Conservation (phyloP, 306 rosid species). For the Boehmeria nivea region DNA sequence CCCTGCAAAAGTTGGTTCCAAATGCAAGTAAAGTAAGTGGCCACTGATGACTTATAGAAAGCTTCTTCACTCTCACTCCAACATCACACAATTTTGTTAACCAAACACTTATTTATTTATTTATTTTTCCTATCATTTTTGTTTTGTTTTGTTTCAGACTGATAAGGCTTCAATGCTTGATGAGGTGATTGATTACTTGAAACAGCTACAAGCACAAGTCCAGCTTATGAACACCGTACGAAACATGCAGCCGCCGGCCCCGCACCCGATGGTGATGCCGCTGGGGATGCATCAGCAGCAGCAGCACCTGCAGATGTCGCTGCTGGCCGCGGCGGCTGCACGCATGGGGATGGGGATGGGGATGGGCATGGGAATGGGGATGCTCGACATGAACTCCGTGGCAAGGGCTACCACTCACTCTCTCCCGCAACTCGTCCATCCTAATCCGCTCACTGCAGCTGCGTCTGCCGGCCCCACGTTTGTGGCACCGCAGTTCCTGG, state of each 20-base stretch:
- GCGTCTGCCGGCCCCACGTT: constrained; percentile 12
- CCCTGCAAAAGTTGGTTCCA: constrained; percentile 59
- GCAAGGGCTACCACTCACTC: constrained; percentile 19
- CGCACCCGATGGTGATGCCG: constrained; percentile 45
- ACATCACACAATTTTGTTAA: too few species aligned
- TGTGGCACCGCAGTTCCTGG: constrained; percentile 29
- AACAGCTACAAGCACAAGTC: constrained; percentile 51
- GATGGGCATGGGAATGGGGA: constrained; percentile 34
- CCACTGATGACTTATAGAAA: neutral
- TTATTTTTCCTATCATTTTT: constrained; percentile 1
- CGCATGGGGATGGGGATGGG: constrained; percentile 25
- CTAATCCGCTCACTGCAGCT: constrained; percentile 9
- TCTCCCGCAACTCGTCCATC: constrained; percentile 18
- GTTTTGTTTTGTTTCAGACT: constrained; percentile 18
- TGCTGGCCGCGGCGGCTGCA: constrained; percentile 26
- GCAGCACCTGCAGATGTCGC: constrained; percentile 54
- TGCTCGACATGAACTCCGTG: constrained; percentile 30
- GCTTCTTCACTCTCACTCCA: neutral
- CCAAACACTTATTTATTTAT: neutral
- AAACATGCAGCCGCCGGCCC: neutral
- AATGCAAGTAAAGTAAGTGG: constrained; percentile 51
- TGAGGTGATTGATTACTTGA: constrained; percentile 52
- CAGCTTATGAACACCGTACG: constrained; percentile 38
- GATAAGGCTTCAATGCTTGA: constrained; percentile 69
- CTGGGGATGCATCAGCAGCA: constrained; percentile 50